Evolutionary conservation across 2,329 filamentous ascomycete species (phyloP).

Genomic region (Polytolypa hystricis): DNA sequence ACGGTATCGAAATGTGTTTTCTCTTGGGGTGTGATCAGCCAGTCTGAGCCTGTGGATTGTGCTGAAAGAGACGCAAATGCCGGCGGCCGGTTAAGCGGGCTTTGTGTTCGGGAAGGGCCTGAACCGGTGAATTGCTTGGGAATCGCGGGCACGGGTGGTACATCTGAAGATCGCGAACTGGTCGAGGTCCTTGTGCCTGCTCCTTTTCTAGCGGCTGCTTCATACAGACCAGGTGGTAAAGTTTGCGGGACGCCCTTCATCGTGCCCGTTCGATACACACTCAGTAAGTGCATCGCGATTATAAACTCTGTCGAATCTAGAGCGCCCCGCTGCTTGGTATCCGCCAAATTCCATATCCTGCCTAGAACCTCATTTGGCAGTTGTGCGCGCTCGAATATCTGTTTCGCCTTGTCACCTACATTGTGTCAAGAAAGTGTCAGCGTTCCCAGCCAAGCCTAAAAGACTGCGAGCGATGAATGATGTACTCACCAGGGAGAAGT

Average conservation of each 20-base stretch:
- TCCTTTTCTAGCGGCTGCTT: constrained; percentile 68
- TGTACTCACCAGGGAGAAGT: constrained; percentile 52
- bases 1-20: constrained; percentile 81
- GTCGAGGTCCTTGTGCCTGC: constrained; percentile 40
- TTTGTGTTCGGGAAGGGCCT: constrained; percentile 47
- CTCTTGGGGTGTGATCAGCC: constrained; percentile 72
- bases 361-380: constrained; percentile 82
- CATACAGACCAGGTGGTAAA: constrained; percentile 76
- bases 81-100: constrained; percentile 42
- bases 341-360: constrained; percentile 91
- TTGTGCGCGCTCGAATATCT: constrained; percentile 88
- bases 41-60: constrained; percentile 54
- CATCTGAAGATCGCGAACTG: constrained; percentile 40
- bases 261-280: constrained; percentile 75
- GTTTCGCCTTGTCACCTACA: constrained; percentile 70
- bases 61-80: constrained; percentile 41
- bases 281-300: constrained; percentile 94
- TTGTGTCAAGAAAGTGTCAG: constrained; percentile 9
- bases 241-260: constrained; percentile 69
- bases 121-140: constrained; percentile 72
- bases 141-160: constrained; percentile 54
- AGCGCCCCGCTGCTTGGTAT: constrained; percentile 83
- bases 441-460: not conserved
- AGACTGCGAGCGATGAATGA: not conserved
- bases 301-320: constrained; percentile 86